Evolutionary conservation across 768 basidiomycete genomes (phyloP).

Genomic region (Clitopilus passeckerianus): DNA sequence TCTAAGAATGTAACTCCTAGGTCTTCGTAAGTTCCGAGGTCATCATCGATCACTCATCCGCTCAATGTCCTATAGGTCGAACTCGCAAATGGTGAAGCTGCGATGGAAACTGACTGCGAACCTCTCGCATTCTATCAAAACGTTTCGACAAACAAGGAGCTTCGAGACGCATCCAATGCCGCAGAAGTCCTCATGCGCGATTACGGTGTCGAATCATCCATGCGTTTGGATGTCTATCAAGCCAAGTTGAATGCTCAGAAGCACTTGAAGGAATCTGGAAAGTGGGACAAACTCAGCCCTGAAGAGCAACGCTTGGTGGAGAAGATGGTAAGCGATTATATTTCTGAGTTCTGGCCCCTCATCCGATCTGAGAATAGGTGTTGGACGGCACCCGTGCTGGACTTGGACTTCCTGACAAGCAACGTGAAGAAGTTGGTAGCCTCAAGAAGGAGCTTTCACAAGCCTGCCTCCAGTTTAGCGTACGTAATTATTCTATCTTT

Average conservation of each 20-base stretch:
- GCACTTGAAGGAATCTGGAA: constrained; percentile 58
- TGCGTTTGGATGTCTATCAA: constrained; percentile 77
- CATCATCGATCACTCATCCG: background rate
- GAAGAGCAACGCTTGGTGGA: constrained; percentile 80
- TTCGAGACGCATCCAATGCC: constrained; percentile 78
- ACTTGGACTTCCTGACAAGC: constrained; percentile 61
- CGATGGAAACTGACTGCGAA: constrained; percentile 44
- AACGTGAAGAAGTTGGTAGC: constrained; percentile 48
- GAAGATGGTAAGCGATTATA: constrained; percentile 45
- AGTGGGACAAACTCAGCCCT: constrained; percentile 53
- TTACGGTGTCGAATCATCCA: constrained; percentile 70
- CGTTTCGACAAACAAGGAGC: constrained; percentile 65
- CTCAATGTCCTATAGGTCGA: constrained; percentile 35
- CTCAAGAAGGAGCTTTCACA: constrained; percentile 78
- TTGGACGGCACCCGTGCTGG: constrained; percentile 80
- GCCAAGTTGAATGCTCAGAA: constrained; percentile 67
- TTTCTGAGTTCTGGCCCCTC: background rate
- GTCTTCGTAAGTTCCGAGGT: constrained; percentile 58
- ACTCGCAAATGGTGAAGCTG: constrained; percentile 58
- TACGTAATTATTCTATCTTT: constrained; percentile 25
- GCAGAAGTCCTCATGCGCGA: constrained; percentile 70
- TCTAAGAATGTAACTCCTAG: constrained; percentile 26
- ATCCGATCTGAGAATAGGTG: constrained; percentile 29
- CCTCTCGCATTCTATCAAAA: constrained; percentile 79
- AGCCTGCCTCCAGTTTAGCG: constrained; percentile 74